A percentile compares a stretch with the other conserved stretches of the same genome.
phyloP scores from a whole-genome alignment of 2,329 filamentous ascomycete genomes.

The Claviceps sp. region DNA sequence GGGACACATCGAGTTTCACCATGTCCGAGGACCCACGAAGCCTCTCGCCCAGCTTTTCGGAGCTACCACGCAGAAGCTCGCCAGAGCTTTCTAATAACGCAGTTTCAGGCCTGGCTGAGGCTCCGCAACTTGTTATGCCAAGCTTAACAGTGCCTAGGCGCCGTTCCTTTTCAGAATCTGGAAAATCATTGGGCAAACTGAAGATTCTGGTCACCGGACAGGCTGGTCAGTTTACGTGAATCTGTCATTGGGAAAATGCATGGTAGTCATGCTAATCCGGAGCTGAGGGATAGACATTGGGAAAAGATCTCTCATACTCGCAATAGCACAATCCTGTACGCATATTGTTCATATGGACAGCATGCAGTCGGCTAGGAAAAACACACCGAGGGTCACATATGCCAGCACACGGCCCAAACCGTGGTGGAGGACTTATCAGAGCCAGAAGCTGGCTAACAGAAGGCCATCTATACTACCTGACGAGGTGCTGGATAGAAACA shows the following conservation, averaged over 20 bases:
- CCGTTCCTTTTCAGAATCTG: constrained; percentile 77
- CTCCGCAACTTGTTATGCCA: constrained; percentile 90
- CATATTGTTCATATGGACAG: constrained; percentile 91
- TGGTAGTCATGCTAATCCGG: background rate
- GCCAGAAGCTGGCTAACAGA: constrained; percentile 42
- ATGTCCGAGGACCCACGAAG: constrained; percentile 17
- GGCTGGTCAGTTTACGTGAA: constrained; percentile 38
- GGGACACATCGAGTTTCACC: constrained; percentile 36
- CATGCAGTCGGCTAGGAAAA: constrained; percentile 22
- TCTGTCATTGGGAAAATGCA: background rate
- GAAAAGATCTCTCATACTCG: constrained; percentile 80
- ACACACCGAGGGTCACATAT: constrained; percentile 50
- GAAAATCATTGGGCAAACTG: constrained; percentile 69
- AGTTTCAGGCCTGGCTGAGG: constrained; percentile 11
- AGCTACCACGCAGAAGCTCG: constrained; percentile 10
- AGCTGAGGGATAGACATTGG: constrained; percentile 47
- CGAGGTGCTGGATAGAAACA: constrained; percentile 71
- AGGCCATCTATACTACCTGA: constrained; percentile 55
- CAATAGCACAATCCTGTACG: constrained; percentile 72
- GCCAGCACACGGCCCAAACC: constrained; percentile 78
- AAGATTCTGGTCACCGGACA: constrained; percentile 81
- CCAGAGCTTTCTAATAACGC: constrained; percentile 10
- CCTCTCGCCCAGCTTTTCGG: constrained; percentile 11
- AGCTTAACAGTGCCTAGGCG: constrained; percentile 83
- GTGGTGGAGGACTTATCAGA: constrained; percentile 74